Percentiles rank a stretch among this genome's conserved stretches.
phyloP scores from a whole-genome alignment of 495 filamentous ascomycete genomes.

The Pseudomonodictys pantanalensis region DNA sequence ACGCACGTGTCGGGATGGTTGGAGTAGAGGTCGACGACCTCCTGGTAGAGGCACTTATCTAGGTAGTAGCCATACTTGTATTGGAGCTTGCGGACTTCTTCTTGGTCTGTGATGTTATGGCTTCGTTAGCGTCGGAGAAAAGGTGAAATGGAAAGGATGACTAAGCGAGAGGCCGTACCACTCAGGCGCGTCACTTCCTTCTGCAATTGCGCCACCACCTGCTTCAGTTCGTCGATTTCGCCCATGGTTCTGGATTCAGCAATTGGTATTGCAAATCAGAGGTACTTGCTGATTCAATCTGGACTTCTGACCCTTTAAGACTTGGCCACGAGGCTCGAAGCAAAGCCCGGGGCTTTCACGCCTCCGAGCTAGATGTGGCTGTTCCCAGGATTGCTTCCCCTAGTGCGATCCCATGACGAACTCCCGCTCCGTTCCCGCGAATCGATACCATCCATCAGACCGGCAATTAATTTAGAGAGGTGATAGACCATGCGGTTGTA shows the following conservation, averaged over 20 bases:
- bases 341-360: background rate
- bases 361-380: background rate
- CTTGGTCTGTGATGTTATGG: constrained; percentile 7
- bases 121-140: constrained; percentile 6
- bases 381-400: background rate
- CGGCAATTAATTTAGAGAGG: constrained; percentile 19
- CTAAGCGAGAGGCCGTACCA: constrained; percentile 25
- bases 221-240: constrained; percentile 47
- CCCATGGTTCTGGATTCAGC: too few species aligned
- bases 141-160: background rate
- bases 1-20: constrained; percentile 55
- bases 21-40: constrained; percentile 53
- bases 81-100: constrained; percentile 53
- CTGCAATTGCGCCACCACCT: constrained; percentile 42
- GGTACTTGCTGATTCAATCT: too few species aligned
- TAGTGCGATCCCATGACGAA: constrained; percentile 10
- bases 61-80: constrained; percentile 60
- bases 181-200: constrained; percentile 42
- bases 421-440: constrained; percentile 7
- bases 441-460: background rate
- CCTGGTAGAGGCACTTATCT: constrained; percentile 58
- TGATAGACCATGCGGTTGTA: constrained; percentile 1
- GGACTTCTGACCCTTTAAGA: too few species aligned
- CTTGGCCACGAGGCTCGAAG: background rate
- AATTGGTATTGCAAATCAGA: too few species aligned